These are phyloP conservation scores for Neofusicoccum sp. DNA, from an alignment of 2,329 filamentous ascomycete genomes.

Conservation along the genomic window DNA sequence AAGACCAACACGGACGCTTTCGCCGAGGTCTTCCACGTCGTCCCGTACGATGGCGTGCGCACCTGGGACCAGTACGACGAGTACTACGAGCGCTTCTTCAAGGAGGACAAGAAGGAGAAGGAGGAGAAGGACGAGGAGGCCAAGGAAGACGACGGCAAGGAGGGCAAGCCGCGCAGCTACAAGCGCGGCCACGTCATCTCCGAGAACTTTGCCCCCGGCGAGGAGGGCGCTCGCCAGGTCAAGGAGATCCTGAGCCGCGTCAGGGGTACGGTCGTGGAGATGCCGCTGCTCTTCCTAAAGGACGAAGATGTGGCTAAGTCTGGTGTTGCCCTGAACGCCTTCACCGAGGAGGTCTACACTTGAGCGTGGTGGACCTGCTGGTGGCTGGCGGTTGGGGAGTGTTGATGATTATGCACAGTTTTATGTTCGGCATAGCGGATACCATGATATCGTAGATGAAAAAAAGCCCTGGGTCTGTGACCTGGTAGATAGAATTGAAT, in stretches of 20 bases:
- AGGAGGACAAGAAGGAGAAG: conserved; percentile 38
- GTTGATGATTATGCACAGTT: not conserved
- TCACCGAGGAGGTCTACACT: conserved; percentile 51
- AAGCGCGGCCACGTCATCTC: conserved; percentile 82
- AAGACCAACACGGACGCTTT: conserved; percentile 78
- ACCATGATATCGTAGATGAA: not conserved
- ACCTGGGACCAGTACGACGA: conserved; percentile 72
- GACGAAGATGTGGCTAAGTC: conserved; percentile 84
- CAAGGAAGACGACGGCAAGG: conserved; percentile 30
- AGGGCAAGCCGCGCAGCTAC: conserved; percentile 57
- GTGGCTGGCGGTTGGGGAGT: not conserved
- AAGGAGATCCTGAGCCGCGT: conserved; percentile 72
- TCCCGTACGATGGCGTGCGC: conserved; percentile 66
- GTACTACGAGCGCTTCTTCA: conserved; percentile 68
- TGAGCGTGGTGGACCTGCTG: conserved; percentile 22
- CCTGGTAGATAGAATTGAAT: not conserved
- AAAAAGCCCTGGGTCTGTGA: not conserved
- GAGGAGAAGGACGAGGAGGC: conserved; percentile 37
- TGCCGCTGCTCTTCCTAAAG: conserved; percentile 84
- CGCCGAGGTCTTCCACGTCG: conserved; percentile 74
- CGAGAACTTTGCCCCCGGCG: conserved; percentile 44
- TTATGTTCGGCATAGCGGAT: not conserved
- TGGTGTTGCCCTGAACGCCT: conserved; percentile 59
- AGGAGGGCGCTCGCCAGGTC: conserved; percentile 45
- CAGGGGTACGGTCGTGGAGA: conserved; percentile 67